Conservation (phyloP, 2,329 filamentous ascomycete species). For the Epichloe sibirici region DNA sequence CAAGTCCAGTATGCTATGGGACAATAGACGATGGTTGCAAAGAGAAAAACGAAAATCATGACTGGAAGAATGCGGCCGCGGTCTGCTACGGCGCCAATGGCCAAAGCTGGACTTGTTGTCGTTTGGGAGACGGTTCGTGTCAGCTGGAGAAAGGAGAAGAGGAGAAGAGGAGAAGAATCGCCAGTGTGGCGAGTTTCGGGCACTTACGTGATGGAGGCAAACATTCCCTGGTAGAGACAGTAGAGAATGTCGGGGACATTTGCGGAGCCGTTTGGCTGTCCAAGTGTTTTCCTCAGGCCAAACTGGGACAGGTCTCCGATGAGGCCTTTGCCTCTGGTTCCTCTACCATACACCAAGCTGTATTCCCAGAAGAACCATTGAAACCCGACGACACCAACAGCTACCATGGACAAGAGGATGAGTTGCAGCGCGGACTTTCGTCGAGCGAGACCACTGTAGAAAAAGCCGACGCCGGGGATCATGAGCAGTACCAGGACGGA, state of each 20-base stretch:
- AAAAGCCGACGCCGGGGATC: constrained; percentile 90
- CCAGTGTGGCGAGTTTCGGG: background rate
- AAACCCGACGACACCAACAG: constrained; percentile 67
- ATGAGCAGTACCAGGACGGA: constrained; percentile 78
- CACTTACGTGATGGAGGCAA: constrained; percentile 73
- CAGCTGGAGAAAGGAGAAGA: background rate
- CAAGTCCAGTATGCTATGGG: constrained; percentile 68
- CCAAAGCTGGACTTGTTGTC: constrained; percentile 38
- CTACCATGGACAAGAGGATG: constrained; percentile 76
- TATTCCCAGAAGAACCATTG: constrained; percentile 98
- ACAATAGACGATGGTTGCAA: constrained; percentile 60
- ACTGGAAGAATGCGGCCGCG: constrained; percentile 49
- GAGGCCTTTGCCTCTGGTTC: constrained; percentile 52
- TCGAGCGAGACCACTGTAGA: constrained; percentile 82
- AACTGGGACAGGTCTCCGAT: constrained; percentile 74
- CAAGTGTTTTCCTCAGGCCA: constrained; percentile 67
- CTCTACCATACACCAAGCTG: constrained; percentile 72
- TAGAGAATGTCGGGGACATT: constrained; percentile 74
- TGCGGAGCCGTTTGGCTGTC: constrained; percentile 56
- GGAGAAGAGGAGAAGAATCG: background rate
- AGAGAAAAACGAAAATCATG: constrained; percentile 56
- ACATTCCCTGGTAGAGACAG: constrained; percentile 81
- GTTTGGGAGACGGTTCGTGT: background rate
- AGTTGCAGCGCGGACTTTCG: constrained; percentile 81
- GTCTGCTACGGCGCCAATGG: constrained; percentile 48